phyloP scores from a whole-genome alignment of 257 asterid species.

The Leptodermis oblonga region DNA sequence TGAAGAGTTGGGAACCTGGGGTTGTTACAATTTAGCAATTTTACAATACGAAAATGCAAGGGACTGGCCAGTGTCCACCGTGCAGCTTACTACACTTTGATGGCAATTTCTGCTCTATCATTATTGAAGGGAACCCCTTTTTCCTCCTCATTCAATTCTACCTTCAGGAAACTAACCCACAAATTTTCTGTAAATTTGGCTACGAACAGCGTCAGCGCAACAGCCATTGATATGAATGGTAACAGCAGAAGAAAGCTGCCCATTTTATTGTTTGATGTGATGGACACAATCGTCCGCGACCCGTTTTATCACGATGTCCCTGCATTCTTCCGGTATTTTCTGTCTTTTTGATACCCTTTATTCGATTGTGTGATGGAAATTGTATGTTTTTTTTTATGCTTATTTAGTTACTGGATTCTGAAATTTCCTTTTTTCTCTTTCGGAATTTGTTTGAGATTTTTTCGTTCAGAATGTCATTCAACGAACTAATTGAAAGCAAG shows the following conservation, averaged over 20 bases:
- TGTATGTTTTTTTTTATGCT: neutral
- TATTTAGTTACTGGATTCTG: neutral
- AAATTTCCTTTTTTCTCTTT: conserved; percentile 1
- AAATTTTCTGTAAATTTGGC: conserved; percentile 22
- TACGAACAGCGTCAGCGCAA: conserved; percentile 12
- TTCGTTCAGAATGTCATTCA: conserved; percentile 74
- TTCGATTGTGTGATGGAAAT: neutral
- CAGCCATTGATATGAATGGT: neutral
- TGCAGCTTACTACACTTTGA: too few species aligned
- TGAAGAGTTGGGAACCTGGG: too few species aligned
- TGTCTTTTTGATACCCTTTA: neutral
- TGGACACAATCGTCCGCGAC: conserved; percentile 87
- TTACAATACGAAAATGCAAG: too few species aligned
- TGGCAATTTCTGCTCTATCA: conserved; percentile 15
- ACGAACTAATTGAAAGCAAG: conserved; percentile 84
- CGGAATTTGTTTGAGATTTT: conserved; percentile 25
- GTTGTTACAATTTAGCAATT: too few species aligned
- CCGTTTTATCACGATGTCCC: conserved; percentile 86
- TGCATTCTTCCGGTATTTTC: conserved; percentile 69
- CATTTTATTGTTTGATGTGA: conserved; percentile 74
- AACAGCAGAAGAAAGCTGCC: conserved; percentile 50
- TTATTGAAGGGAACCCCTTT: conserved; percentile 8
- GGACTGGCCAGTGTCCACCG: too few species aligned
- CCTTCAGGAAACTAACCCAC: neutral
- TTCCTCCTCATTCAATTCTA: neutral